Conservation (phyloP, 2,329 filamentous ascomycete genomes). For the Nigrospora oryzae region DNA sequence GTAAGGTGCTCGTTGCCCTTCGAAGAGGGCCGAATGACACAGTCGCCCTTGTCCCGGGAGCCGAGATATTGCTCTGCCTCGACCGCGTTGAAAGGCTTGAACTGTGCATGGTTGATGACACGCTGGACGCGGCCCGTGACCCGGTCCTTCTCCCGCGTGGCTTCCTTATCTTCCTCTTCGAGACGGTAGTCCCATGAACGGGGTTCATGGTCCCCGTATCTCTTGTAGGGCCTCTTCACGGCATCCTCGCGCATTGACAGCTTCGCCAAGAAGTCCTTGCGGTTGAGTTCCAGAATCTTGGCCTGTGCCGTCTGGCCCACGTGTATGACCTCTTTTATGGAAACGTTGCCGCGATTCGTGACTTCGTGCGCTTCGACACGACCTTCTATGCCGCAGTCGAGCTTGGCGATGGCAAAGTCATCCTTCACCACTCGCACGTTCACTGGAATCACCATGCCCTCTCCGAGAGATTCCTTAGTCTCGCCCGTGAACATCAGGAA, state of each 20-base stretch:
- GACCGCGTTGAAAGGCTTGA: conserved; percentile 83
- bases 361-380: conserved; percentile 77
- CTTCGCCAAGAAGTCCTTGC: conserved; percentile 75
- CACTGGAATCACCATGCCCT: conserved; percentile 89
- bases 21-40: conserved; percentile 90
- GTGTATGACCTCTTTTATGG: conserved; percentile 66
- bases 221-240: conserved; percentile 63
- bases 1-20: conserved; percentile 93
- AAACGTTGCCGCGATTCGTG: conserved; percentile 55
- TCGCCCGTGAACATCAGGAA: conserved; percentile 98
- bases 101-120: conserved; percentile 96
- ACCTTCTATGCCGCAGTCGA: conserved; percentile 92
- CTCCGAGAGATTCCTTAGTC: conserved; percentile 71
- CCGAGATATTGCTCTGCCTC: conserved; percentile 93
- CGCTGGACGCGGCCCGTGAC: conserved; percentile 78
- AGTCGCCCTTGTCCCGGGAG: conserved; percentile 76
- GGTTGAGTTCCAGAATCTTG: conserved; percentile 81
- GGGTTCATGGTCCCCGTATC: conserved; percentile 60
- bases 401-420: conserved; percentile 85
- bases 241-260: conserved; percentile 78
- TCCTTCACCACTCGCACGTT: conserved; percentile 82
- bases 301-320: conserved; percentile 79
- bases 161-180: conserved; percentile 75
- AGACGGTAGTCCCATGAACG: conserved; percentile 82
- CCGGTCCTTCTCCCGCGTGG: conserved; percentile 78